Evolutionary conservation across 2,329 filamentous ascomycete genomes (phyloP).

Genomic region (Orbilia javanica): DNA sequence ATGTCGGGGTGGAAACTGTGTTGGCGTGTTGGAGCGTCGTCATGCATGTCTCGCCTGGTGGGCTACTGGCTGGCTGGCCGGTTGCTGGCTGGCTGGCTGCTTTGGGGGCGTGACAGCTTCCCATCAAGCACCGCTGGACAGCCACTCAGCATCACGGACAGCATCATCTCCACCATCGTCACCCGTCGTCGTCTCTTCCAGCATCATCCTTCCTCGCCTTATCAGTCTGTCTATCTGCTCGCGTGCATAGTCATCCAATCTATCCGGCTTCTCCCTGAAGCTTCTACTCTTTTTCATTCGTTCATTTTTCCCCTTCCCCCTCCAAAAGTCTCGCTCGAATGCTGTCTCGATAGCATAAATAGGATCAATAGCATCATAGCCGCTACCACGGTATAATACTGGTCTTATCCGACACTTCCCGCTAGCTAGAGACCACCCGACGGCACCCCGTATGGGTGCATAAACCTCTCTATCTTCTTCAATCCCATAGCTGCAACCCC

Average conservation of each 20-base stretch:
- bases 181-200: neutral
- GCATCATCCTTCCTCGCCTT: neutral
- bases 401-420: constrained; percentile 40
- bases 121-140: neutral
- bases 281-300: neutral
- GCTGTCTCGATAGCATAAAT: constrained; percentile 31
- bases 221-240: constrained; percentile 2
- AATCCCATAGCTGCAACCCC: constrained; percentile 29
- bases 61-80: constrained; percentile 3
- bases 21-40: constrained; percentile 56
- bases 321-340: neutral
- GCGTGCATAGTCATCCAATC: neutral
- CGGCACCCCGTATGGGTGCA: constrained; percentile 34
- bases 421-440: constrained; percentile 30
- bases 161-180: constrained; percentile 1
- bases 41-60: constrained; percentile 38
- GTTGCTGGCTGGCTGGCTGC: neutral
- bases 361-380: neutral
- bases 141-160: neutral
- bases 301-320: neutral
- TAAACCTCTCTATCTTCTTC: constrained; percentile 10
- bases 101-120: constrained; percentile 17
- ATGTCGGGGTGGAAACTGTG: constrained; percentile 2
- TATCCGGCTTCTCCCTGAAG: constrained; percentile 2
- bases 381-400: neutral